Percentiles rank a stretch among this genome's conserved stretches.
Evolutionary conservation across 805 yeast species (phyloP).

Genomic region (Debaryomyces tyrocola): DNA sequence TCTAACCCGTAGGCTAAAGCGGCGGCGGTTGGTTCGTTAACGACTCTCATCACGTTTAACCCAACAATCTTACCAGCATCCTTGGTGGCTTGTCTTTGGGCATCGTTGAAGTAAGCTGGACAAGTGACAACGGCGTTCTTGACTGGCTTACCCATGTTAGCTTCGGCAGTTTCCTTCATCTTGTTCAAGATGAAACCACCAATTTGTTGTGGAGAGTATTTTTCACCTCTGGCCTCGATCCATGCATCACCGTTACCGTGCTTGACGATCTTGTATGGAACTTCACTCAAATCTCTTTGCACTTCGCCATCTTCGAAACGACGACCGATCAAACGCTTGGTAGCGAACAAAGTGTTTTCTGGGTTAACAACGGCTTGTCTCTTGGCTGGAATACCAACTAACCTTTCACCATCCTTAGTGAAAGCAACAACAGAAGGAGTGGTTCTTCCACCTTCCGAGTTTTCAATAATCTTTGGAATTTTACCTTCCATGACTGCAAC

Average conservation of each 20-base stretch:
- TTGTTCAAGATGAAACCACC: slow-evolving; percentile 92
- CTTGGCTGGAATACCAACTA: slow-evolving; percentile 94
- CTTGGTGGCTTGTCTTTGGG: slow-evolving; percentile 92
- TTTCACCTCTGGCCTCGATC: slow-evolving; percentile 86
- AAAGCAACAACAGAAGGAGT: slow-evolving; percentile 96
- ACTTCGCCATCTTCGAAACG: slow-evolving; percentile 88
- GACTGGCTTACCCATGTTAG: slow-evolving; percentile 81
- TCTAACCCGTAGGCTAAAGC: slow-evolving; percentile 95
- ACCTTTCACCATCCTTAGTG: slow-evolving; percentile 86
- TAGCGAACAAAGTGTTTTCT: slow-evolving; percentile 89
- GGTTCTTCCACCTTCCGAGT: slow-evolving; percentile 71
- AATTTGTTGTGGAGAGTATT: slow-evolving; percentile 92
- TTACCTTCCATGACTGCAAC: slow-evolving; percentile 83
- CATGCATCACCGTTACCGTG: slow-evolving; percentile 95
- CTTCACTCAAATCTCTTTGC: slow-evolving; percentile 82
- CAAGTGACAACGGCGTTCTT: slow-evolving; percentile 90
- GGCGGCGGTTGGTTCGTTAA: slow-evolving; percentile 91
- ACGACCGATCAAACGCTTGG: slow-evolving; percentile 93
- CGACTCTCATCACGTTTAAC: slow-evolving; percentile 83
- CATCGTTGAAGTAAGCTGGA: slow-evolving; percentile 88
- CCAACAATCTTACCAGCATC: slow-evolving; percentile 98
- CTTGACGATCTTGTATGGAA: slow-evolving; percentile 88
- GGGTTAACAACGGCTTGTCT: slow-evolving; percentile 96
- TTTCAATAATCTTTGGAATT: slow-evolving; percentile 75
- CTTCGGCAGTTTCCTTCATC: slow-evolving; percentile 98